A percentile compares a stretch with the other conserved stretches of the same genome.
phyloP scores from a whole-genome alignment of 2,329 filamentous ascomycete genomes.

The Torrubiellomyces zombiae region DNA sequence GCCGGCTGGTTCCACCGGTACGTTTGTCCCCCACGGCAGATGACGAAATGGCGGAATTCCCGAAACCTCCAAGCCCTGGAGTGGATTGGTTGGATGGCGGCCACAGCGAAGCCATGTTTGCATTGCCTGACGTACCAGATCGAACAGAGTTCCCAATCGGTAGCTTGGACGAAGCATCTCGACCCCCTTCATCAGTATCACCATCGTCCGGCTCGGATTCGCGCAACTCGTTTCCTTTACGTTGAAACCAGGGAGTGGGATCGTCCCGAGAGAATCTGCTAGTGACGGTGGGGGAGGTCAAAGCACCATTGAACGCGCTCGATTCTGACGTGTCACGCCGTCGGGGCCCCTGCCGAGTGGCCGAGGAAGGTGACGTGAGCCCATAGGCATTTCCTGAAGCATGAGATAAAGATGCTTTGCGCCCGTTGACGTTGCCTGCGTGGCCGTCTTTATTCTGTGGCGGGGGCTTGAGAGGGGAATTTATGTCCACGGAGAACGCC shows the following conservation, averaged over 20 bases:
- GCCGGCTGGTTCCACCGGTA: conserved; percentile 62
- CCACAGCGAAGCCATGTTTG: conserved; percentile 27
- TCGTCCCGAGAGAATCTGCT: conserved; percentile 49
- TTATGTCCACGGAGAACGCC: conserved; percentile 75
- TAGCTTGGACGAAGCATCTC: conserved; percentile 15
- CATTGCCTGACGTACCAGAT: conserved; percentile 33
- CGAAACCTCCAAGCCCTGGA: conserved; percentile 65
- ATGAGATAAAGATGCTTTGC: conserved; percentile 72
- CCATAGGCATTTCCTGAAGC: conserved; percentile 47
- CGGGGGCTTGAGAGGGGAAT: conserved; percentile 80
- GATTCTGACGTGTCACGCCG: conserved; percentile 66
- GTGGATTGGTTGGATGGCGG: conserved; percentile 36
- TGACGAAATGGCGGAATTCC: conserved; percentile 62
- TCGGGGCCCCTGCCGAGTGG: conserved; percentile 56
- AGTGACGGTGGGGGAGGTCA: conserved; percentile 43
- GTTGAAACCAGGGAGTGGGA: conserved; percentile 36
- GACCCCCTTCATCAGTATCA: conserved; percentile 18
- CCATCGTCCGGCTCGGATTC: conserved; percentile 38
- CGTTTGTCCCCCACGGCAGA: conserved; percentile 55
- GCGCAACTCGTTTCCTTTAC: conserved; percentile 35
- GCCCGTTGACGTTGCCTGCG: conserved; percentile 44
- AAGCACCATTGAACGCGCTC: conserved; percentile 40
- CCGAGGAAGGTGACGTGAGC: conserved; percentile 54
- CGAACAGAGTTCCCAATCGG: conserved; percentile 33
- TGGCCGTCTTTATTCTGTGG: conserved; percentile 53